A percentile compares a stretch with the other conserved stretches of the same genome.
Evolutionary conservation across 371 early-diverging fungal genomes (phyloP).

Genomic region (Mucor circinelloides): DNA sequence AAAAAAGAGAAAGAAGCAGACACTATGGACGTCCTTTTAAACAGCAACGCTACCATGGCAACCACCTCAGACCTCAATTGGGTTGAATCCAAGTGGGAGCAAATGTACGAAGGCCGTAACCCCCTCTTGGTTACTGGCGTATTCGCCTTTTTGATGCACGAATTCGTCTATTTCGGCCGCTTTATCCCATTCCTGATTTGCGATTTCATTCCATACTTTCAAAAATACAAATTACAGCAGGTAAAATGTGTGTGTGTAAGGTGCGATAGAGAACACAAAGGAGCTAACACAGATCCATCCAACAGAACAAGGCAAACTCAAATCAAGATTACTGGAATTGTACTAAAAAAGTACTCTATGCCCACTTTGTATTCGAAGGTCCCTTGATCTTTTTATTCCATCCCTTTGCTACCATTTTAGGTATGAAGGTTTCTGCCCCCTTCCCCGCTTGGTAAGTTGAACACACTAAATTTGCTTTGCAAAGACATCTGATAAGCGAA

Average conservation of each 20-base stretch:
- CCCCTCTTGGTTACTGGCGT: conserved; percentile 71
- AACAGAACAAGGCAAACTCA: conserved; percentile 70
- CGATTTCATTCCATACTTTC: conserved; percentile 72
- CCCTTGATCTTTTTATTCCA: conserved; percentile 90
- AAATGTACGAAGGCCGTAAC: conserved; percentile 72
- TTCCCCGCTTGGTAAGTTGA: conserved; percentile 78
- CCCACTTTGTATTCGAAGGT: conserved; percentile 80
- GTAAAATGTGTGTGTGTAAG: conserved; percentile 32
- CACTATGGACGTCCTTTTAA: conserved; percentile 12
- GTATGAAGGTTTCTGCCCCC: conserved; percentile 85
- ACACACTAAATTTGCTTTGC: neutral
- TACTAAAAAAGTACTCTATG: conserved; percentile 68
- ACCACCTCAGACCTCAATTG: conserved; percentile 18
- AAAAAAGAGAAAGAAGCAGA: neutral
- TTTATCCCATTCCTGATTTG: conserved; percentile 77
- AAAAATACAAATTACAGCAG: conserved; percentile 85
- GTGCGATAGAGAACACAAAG: too few relatives aligned
- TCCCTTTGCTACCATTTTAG: conserved; percentile 80
- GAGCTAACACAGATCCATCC: too few relatives aligned
- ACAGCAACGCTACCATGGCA: conserved; percentile 4
- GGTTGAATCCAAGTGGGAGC: conserved; percentile 54
- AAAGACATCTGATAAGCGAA: neutral
- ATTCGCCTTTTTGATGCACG: conserved; percentile 74
- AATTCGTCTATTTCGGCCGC: conserved; percentile 79
- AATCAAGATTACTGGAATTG: conserved; percentile 77